A percentile compares a stretch with the other conserved stretches of the same genome.
Conservation (phyloP, 148 eudicot genomes). For the Rheum nobile region DNA sequence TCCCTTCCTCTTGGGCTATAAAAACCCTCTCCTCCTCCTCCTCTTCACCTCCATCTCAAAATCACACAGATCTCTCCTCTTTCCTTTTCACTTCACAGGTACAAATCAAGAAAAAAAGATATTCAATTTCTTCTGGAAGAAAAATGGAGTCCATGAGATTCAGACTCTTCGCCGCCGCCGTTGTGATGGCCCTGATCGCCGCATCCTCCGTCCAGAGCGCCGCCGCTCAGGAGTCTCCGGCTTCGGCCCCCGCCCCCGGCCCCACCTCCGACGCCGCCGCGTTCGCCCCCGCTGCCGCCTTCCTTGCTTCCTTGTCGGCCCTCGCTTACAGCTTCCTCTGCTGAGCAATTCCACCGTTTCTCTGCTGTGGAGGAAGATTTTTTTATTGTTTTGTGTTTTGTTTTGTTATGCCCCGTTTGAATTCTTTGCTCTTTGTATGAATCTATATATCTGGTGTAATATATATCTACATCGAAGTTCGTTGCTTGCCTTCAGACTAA, state of each 20-base stretch:
- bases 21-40: neutral
- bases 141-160: constrained; percentile 33
- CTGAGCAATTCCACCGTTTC: neutral
- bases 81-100: neutral
- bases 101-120: neutral
- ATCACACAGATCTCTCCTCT: neutral
- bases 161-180: constrained; percentile 15
- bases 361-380: neutral
- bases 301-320: neutral
- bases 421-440: neutral
- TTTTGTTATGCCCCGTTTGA: neutral
- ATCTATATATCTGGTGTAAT: neutral
- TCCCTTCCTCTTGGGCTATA: neutral
- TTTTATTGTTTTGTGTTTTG: neutral
- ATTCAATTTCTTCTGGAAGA: neutral
- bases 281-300: neutral
- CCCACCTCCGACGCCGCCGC: neutral
- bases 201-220: constrained; percentile 19
- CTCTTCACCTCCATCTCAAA: neutral
- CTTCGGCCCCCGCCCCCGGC: neutral
- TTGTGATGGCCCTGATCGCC: constrained; percentile 19
- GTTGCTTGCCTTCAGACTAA: neutral
- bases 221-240: constrained; percentile 24
- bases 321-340: neutral
- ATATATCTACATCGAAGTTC: neutral